Conservation (phyloP, 768 basidiomycete genomes). For the Postia placenta region DNA sequence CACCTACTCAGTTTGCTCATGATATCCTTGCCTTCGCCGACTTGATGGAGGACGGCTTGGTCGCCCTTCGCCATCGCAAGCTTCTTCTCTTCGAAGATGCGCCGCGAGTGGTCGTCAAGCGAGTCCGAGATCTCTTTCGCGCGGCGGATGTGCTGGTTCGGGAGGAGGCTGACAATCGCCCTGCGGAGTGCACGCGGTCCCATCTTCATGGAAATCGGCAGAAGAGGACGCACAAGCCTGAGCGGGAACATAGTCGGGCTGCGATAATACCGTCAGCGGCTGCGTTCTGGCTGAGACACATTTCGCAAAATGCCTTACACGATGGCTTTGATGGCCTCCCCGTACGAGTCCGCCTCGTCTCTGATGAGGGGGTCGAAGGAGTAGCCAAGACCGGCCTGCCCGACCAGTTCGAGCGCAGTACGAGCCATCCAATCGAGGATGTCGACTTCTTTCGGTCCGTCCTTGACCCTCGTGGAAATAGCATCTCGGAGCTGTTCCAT, state of each 20-base stretch:
- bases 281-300: not conserved
- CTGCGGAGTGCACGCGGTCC: conserved; percentile 38
- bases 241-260: conserved; percentile 41
- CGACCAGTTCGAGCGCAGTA: conserved; percentile 31
- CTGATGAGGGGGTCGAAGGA: conserved; percentile 32
- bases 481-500: conserved; percentile 11
- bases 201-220: conserved; percentile 36
- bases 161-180: conserved; percentile 36
- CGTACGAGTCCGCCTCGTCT: conserved; percentile 15
- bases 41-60: conserved; percentile 19
- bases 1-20: conserved; percentile 43
- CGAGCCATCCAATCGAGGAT: conserved; percentile 24
- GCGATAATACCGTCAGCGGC: not conserved
- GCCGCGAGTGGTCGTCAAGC: conserved; percentile 36
- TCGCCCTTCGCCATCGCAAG: conserved; percentile 20
- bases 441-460: conserved; percentile 13
- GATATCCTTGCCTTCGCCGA: conserved; percentile 39
- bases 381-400: conserved; percentile 39
- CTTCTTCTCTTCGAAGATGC: conserved; percentile 36
- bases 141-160: conserved; percentile 32
- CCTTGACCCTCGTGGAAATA: conserved; percentile 6
- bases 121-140: conserved; percentile 41
- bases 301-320: conserved; percentile 16
- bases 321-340: conserved; percentile 18
- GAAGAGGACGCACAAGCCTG: conserved; percentile 39